Evolutionary conservation across 306 rosid species (phyloP).

Genomic region (Inga leiocalycina): DNA sequence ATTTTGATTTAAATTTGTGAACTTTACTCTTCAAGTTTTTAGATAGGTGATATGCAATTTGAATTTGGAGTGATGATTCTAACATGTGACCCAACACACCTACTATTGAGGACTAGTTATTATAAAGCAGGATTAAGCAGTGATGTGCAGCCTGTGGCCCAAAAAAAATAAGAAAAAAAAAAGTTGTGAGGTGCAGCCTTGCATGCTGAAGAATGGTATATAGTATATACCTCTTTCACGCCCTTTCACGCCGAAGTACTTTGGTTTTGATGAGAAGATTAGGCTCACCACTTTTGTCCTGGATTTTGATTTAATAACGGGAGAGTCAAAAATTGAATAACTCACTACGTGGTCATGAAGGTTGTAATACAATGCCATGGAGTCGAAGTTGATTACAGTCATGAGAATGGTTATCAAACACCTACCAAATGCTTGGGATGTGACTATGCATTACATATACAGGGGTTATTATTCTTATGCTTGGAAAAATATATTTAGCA

Average conservation of each 20-base stretch:
- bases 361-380: neutral
- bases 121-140: neutral
- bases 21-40: neutral
- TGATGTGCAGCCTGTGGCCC: neutral
- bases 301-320: neutral
- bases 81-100: neutral
- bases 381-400: neutral
- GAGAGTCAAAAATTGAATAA: neutral
- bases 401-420: neutral
- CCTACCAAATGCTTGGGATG: neutral
- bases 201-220: neutral
- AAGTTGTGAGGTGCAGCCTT: neutral
- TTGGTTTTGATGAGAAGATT: neutral
- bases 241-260: neutral
- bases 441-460: neutral
- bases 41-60: neutral
- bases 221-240: neutral
- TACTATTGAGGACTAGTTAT: neutral
- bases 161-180: too few species aligned
- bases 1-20: neutral
- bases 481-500: neutral
- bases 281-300: neutral
- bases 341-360: neutral
- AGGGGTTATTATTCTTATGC: neutral
- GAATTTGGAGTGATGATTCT: neutral